Evolutionary conservation across 2,329 filamentous ascomycete genomes (phyloP), one percentile per base, ranked within the genome.

Genomic region (Pyrenophora graminea): DNA sequence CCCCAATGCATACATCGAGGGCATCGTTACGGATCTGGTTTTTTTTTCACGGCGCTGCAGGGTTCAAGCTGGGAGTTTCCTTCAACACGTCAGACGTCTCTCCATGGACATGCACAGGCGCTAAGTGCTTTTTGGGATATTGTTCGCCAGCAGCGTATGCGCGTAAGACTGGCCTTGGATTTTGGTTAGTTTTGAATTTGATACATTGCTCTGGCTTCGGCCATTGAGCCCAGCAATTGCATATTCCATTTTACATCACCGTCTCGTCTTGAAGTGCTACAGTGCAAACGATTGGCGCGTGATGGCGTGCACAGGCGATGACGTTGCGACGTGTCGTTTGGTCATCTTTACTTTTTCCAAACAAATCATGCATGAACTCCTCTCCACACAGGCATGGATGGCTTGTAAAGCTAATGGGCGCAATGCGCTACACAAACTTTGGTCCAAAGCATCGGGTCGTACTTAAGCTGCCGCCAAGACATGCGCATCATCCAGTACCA

Each of bases 1-100:
- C 30, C 46, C 46, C 33, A 40, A 55, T 62, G 63, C 64, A 65
- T 61, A 52, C 54, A 48, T 47, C 41, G 57, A 56, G 54, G 52
- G 63, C 56, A 59, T 59, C 30, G 51, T 39, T 53, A 39, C 44
- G 51, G 56, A 51, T 50, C 50, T 47, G 53, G 54, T 51, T 55
- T 58, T 44, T 18, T 19, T 37, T 23, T 27, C 55, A 57, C 61
- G 58, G 47, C 54, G 45, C 30, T 45, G 48, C 43, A 45, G 45
- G 41, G 48, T 47, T 38, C 21, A 56, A 39, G 36, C 45, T 53
- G 40, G 19, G 10, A 47, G n/a, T 23, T 39, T n/a, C n/a, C 46
- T 33, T 32, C 31, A 33, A 31, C 36, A 45, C 44, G 39, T 42
- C 19, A 21, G 42, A 41, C 40, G 42, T 46, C n/a, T 50, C 23